phyloP scores from a whole-genome alignment of 768 basidiomycete species.

The Hygrophorus pudorinus region DNA sequence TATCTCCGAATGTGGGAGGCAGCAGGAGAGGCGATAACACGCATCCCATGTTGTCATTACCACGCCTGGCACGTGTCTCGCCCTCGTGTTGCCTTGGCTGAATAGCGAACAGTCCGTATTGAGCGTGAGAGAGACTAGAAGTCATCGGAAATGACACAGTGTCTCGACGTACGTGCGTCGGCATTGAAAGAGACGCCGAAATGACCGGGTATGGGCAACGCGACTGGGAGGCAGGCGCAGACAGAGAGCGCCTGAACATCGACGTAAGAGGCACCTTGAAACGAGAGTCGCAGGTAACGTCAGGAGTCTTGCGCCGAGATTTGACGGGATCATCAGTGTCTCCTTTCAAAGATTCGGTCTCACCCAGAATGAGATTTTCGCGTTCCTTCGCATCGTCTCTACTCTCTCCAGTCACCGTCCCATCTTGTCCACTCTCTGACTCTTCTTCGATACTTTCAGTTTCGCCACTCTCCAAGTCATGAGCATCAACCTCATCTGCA shows the following conservation, averaged over 20 bases:
- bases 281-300: background rate
- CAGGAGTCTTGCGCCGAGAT: conserved; percentile 5
- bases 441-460: conserved; percentile 2
- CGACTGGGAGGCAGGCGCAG: conserved; percentile 34
- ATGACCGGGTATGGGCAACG: conserved; percentile 2
- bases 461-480: conserved; percentile 10
- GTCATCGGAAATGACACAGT: conserved; percentile 20
- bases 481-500: background rate
- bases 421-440: background rate
- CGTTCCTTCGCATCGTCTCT: background rate
- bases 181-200: background rate
- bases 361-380: background rate
- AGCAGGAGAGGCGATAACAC: background rate
- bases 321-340: background rate
- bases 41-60: background rate
- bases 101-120: background rate
- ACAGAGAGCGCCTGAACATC: conserved; percentile 58
- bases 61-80: background rate
- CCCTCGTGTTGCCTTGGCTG: conserved; percentile 1
- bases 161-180: conserved; percentile 17
- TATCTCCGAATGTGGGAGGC: background rate
- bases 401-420: background rate
- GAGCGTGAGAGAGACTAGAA: conserved; percentile 5
- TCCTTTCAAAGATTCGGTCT: background rate
- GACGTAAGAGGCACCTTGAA: conserved; percentile 41